Conservation (phyloP, 208 protist genomes). For the Crithidia brevicula region DNA sequence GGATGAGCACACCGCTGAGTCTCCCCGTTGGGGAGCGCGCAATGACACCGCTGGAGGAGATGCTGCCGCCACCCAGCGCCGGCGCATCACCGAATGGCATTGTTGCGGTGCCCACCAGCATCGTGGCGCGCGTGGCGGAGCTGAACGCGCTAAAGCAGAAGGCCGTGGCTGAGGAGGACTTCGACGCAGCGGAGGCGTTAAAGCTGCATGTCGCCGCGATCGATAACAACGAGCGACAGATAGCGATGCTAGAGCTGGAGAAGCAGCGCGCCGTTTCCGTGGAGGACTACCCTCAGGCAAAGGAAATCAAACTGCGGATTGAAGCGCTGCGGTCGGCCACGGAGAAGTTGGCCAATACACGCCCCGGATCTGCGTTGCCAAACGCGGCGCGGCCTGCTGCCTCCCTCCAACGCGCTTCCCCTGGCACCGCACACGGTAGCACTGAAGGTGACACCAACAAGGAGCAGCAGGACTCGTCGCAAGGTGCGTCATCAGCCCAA, state of each 20-base stretch:
- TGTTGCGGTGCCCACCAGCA: conserved; percentile 25
- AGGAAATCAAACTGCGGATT: conserved; percentile 82
- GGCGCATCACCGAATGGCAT: conserved; percentile 31
- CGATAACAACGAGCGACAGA: conserved; percentile 41
- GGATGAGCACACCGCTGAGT: conserved; percentile 28
- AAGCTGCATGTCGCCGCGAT: conserved; percentile 68
- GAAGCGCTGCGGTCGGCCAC: conserved; percentile 40
- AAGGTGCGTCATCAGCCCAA: neutral
- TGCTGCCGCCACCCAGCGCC: conserved; percentile 52
- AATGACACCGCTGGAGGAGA: conserved; percentile 77
- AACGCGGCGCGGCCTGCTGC: neutral
- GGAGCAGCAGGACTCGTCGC: neutral
- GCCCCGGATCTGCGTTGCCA: neutral
- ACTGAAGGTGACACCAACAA: neutral
- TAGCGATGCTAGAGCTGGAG: conserved; percentile 64
- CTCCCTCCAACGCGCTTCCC: neutral
- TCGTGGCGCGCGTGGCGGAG: conserved; percentile 31
- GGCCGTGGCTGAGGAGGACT: conserved; percentile 87
- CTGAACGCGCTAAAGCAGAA: conserved; percentile 65
- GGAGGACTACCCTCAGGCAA: conserved; percentile 85
- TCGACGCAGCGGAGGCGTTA: conserved; percentile 78
- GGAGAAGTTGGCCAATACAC: conserved; percentile 5
- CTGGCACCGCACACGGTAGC: neutral
- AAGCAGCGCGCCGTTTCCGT: conserved; percentile 70
- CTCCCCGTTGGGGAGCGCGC: conserved; percentile 59